Conservation (phyloP, 2,329 filamentous ascomycete genomes). For the Epichloe typhina region DNA sequence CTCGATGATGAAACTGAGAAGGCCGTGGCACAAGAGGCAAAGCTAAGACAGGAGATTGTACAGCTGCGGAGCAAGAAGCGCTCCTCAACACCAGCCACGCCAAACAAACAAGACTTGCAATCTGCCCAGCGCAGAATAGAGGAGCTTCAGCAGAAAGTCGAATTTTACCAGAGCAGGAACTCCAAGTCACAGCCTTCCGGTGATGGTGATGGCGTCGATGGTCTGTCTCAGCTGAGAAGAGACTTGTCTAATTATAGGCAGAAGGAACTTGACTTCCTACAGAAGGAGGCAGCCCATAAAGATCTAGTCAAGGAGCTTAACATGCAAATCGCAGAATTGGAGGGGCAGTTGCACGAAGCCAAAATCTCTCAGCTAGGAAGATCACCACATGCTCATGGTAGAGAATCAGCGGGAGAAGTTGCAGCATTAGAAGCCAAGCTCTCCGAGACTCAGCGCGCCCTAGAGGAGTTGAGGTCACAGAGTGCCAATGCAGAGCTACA, state of each 20-base stretch:
- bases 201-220: constrained; percentile 31
- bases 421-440: constrained; percentile 47
- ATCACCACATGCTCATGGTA: constrained; percentile 32
- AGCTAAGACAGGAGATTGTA: constrained; percentile 40
- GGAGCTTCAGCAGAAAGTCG: constrained; percentile 49
- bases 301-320: constrained; percentile 50
- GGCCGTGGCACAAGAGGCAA: constrained; percentile 52
- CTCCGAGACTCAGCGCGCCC: constrained; percentile 42
- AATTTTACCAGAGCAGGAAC: constrained; percentile 36
- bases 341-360: constrained; percentile 53
- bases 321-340: constrained; percentile 51
- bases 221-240: constrained; percentile 47
- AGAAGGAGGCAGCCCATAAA: constrained; percentile 52
- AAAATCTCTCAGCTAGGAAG: constrained; percentile 37
- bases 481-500: constrained; percentile 38
- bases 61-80: constrained; percentile 34
- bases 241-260: constrained; percentile 51
- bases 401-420: constrained; percentile 45
- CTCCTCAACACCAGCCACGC: constrained; percentile 30
- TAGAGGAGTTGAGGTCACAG: constrained; percentile 39
- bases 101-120: constrained; percentile 39
- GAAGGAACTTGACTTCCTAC: constrained; percentile 50
- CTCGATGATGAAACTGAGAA: constrained; percentile 54
- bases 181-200: constrained; percentile 20
- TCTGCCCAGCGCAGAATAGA: constrained; percentile 49